These are phyloP conservation scores for Phtheirospermum japonicum DNA, from an alignment of 257 asterid genomes.

Conservation along the genomic window DNA sequence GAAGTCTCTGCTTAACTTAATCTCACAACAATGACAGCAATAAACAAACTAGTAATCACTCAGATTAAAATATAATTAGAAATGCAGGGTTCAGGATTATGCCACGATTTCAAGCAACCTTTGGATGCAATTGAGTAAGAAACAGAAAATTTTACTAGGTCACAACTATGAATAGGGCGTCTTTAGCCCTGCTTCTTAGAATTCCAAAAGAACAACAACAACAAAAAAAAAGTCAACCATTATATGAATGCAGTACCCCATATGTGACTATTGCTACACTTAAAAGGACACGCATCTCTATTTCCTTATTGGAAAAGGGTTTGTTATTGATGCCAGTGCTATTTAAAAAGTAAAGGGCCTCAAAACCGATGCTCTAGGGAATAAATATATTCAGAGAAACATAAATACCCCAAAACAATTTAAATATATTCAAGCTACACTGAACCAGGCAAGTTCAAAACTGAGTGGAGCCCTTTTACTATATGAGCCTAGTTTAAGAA, in stretches of 20 bases:
- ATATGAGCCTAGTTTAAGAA: not conserved
- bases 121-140: not conserved
- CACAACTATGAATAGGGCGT: not conserved
- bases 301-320: not conserved
- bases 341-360: not conserved
- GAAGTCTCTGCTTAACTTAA: not conserved
- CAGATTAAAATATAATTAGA: not conserved
- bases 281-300: not conserved
- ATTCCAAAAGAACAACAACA: no score
- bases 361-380: not conserved
- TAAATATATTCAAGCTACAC: not conserved
- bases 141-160: not conserved
- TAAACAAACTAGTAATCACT: no score
- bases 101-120: constrained; percentile 3
- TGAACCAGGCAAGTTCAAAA: constrained; percentile 1
- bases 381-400: not conserved
- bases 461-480: not conserved
- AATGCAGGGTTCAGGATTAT: not conserved
- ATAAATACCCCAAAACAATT: not conserved
- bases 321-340: not conserved
- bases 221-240: not conserved
- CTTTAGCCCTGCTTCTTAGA: not conserved
- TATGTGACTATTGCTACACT: not conserved
- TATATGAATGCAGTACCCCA: not conserved
- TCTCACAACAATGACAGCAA: not conserved